Conservation (phyloP, 441 rosid genomes). For the Brassica balearica region DNA sequence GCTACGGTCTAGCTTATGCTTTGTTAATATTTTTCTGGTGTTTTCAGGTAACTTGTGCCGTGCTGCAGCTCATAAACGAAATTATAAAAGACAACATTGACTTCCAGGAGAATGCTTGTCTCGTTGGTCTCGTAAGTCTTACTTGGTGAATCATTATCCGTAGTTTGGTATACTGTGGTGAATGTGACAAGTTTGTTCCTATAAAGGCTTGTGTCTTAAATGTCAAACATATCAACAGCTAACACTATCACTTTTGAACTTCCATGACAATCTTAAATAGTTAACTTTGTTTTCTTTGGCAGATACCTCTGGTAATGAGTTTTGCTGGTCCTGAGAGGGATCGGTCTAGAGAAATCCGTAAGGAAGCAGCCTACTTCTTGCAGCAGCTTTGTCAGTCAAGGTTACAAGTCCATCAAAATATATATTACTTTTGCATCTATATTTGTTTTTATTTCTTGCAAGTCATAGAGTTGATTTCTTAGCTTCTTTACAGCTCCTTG, state of each 20-base stretch:
- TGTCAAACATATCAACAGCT: no score
- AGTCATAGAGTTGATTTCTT: slow-evolving; percentile 41
- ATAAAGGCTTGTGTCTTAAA: no score
- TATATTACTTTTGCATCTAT: slow-evolving; percentile 23
- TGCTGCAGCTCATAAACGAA: slow-evolving; percentile 92
- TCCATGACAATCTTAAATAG: no score
- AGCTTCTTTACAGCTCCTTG: slow-evolving; percentile 68
- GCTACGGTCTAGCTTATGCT: slow-evolving; percentile 29
- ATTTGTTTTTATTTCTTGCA: background rate
- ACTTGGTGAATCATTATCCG: slow-evolving; percentile 1
- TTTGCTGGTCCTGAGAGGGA: slow-evolving; percentile 74
- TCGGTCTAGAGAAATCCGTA: slow-evolving; percentile 88
- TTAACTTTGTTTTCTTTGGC: slow-evolving; percentile 14
- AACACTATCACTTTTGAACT: no score
- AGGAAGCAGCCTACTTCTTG: slow-evolving; percentile 93
- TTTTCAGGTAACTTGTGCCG: slow-evolving; percentile 82
- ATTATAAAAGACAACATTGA: slow-evolving; percentile 84
- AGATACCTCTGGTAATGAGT: slow-evolving; percentile 89
- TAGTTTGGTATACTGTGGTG: background rate
- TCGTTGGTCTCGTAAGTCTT: slow-evolving; percentile 87
- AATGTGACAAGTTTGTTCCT: no score
- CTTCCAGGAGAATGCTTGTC: slow-evolving; percentile 98
- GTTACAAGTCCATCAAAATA: slow-evolving; percentile 47
- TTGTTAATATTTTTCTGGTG: slow-evolving; percentile 26
- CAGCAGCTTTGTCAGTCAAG: slow-evolving; percentile 99